phyloP scores from a whole-genome alignment of 2,329 filamentous ascomycete species.

The Alternaria viburni region DNA sequence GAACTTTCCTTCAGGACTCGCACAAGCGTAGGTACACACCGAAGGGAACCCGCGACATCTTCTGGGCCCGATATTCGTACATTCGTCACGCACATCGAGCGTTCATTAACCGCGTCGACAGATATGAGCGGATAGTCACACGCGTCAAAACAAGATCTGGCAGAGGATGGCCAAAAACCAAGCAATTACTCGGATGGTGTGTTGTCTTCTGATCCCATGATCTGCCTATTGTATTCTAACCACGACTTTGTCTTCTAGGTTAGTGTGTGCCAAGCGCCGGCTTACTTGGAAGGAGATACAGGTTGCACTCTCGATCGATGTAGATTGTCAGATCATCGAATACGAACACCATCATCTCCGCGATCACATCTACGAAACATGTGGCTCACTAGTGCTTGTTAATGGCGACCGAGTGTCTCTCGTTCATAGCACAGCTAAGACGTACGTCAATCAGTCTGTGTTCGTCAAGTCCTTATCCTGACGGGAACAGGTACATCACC shows the following conservation, averaged over 20 bases:
- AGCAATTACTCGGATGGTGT: background rate
- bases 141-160: background rate
- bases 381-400: background rate
- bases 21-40: background rate
- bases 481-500: background rate
- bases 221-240: too few species aligned
- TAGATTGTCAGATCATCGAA: rapidly evolving
- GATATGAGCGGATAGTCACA: background rate
- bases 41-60: too few species aligned
- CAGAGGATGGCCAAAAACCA: background rate
- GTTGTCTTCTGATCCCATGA: too few species aligned
- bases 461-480: background rate
- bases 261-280: background rate
- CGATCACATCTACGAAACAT: background rate
- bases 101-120: background rate
- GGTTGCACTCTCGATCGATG: background rate
- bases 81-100: too few species aligned
- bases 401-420: background rate
- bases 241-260: background rate
- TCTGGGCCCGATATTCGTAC: too few species aligned
- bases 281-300: background rate
- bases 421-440: background rate
- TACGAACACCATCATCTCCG: background rate
- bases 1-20: background rate
- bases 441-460: background rate